Percentiles rank a stretch among this genome's conserved stretches.
These are phyloP conservation scores for Brettanomyces anomalus DNA, from an alignment of 805 yeast species.

Conservation along the genomic window DNA sequence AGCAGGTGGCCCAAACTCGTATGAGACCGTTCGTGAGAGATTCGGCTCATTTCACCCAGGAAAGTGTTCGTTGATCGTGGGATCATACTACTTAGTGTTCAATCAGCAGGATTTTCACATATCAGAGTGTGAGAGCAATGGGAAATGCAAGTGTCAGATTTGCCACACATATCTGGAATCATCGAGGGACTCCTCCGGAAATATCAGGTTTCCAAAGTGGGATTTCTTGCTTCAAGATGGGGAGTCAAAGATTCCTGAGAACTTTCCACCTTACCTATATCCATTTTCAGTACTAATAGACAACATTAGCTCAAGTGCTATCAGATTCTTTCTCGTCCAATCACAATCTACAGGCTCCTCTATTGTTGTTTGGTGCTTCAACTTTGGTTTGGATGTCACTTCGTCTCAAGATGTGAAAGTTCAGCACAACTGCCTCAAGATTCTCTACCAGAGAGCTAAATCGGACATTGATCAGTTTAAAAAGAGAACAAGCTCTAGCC, in stretches of 20 bases:
- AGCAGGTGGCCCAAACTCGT: slow-evolving; percentile 6
- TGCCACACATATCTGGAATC: no score
- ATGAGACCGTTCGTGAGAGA: slow-evolving; percentile 17
- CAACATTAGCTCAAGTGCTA: slow-evolving; percentile 33
- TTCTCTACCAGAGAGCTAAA: slow-evolving; percentile 32
- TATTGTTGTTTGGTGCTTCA: slow-evolving; percentile 42
- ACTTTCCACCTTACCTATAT: slow-evolving; percentile 28
- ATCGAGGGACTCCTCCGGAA: slow-evolving; percentile 5
- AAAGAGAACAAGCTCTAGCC: slow-evolving; percentile 8
- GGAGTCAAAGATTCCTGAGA: slow-evolving; percentile 15
- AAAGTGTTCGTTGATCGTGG: slow-evolving; percentile 37
- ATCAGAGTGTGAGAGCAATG: slow-evolving; percentile 7
- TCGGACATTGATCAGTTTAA: slow-evolving; percentile 17
- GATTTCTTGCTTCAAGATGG: slow-evolving; percentile 25
- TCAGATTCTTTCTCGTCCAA: slow-evolving; percentile 26
- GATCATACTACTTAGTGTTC: slow-evolving; percentile 45
- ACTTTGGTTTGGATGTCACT: slow-evolving; percentile 26
- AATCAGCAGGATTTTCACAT: slow-evolving; percentile 17
- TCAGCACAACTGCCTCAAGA: slow-evolving; percentile 30
- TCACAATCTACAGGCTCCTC: slow-evolving; percentile 3
- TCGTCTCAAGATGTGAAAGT: slow-evolving; percentile 4
- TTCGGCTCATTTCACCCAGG: slow-evolving; percentile 38
- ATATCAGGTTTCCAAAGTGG: slow-evolving; percentile 50
- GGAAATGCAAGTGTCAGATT: slow-evolving; percentile 4
- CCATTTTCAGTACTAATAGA: slow-evolving; percentile 33